phyloP scores from a whole-genome alignment of 768 basidiomycete genomes.

The Suillus brevipes region DNA sequence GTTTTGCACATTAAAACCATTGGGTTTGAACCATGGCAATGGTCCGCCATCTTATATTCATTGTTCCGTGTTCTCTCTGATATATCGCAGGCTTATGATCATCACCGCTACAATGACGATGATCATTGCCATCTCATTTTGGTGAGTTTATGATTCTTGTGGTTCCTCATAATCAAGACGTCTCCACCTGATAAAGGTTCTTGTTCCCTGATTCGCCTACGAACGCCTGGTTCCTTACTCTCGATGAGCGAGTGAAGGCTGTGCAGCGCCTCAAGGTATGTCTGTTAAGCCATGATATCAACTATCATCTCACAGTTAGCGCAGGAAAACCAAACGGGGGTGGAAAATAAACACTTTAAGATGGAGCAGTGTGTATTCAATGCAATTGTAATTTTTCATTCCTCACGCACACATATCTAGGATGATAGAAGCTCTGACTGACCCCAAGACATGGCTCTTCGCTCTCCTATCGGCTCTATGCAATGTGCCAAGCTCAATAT shows the following conservation, averaged over 20 bases:
- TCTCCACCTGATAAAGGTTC: background rate
- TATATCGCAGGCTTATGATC: slow-evolving; percentile 52
- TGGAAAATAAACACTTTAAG: background rate
- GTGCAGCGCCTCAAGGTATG: background rate
- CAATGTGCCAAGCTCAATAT: background rate
- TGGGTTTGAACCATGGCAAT: background rate
- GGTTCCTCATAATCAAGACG: background rate
- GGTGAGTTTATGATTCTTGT: slow-evolving; percentile 36
- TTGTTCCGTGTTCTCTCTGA: slow-evolving; percentile 12
- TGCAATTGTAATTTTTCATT: background rate
- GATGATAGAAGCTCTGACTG: background rate
- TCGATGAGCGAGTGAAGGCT: background rate
- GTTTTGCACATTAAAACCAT: background rate
- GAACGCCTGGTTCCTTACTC: background rate
- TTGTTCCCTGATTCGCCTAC: background rate
- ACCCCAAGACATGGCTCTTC: background rate
- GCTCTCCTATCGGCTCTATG: background rate
- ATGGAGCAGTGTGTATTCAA: background rate
- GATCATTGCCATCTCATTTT: slow-evolving; percentile 48
- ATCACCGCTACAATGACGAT: slow-evolving; percentile 60
- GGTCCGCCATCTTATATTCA: background rate
- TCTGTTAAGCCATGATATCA: background rate
- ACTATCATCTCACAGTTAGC: background rate
- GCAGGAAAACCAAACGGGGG: background rate
- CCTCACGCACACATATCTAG: background rate